Evolutionary conservation across 352 stramenopile genomes (phyloP).

Genomic region (Pythium angustatum): DNA sequence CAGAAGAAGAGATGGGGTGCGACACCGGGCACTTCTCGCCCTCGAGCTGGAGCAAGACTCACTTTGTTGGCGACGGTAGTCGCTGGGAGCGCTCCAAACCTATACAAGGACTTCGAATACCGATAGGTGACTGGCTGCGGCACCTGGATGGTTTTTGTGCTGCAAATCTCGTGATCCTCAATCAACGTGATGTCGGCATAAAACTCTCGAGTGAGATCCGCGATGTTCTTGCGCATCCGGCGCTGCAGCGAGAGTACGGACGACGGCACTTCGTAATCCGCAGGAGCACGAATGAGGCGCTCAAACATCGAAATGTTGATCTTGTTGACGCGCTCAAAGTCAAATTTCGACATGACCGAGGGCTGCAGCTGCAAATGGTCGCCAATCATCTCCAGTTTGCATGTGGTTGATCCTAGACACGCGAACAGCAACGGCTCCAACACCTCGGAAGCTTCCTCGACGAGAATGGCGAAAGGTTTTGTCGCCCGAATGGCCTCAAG

Average conservation of each 20-base stretch:
- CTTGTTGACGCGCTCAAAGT: constrained; percentile 84
- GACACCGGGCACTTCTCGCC: constrained; percentile 80
- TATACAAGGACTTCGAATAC: not conserved
- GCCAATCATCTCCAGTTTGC: constrained; percentile 90
- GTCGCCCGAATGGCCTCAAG: constrained; percentile 82
- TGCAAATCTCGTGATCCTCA: constrained; percentile 71
- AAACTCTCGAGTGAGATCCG: constrained; percentile 80
- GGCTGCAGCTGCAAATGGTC: constrained; percentile 88
- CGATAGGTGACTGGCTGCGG: not conserved
- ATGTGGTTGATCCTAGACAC: constrained; percentile 79
- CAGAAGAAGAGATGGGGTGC: constrained; percentile 84
- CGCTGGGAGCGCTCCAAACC: not conserved
- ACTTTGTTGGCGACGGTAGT: constrained; percentile 23
- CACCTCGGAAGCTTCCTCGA: constrained; percentile 88
- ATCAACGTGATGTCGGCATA: constrained; percentile 82
- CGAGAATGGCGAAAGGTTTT: constrained; percentile 84
- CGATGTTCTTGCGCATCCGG: constrained; percentile 88
- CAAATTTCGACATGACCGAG: constrained; percentile 79
- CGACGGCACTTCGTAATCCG: constrained; percentile 60
- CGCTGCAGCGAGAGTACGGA: constrained; percentile 86
- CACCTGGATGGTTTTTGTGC: constrained; percentile 53
- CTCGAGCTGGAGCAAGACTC: constrained; percentile 38
- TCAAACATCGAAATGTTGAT: constrained; percentile 92
- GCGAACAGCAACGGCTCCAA: constrained; percentile 86
- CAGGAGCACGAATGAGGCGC: constrained; percentile 73